Base-by-base conservation (phyloP, 2,329 filamentous ascomycete genomes). In the Trichoderma sp. region DNA sequence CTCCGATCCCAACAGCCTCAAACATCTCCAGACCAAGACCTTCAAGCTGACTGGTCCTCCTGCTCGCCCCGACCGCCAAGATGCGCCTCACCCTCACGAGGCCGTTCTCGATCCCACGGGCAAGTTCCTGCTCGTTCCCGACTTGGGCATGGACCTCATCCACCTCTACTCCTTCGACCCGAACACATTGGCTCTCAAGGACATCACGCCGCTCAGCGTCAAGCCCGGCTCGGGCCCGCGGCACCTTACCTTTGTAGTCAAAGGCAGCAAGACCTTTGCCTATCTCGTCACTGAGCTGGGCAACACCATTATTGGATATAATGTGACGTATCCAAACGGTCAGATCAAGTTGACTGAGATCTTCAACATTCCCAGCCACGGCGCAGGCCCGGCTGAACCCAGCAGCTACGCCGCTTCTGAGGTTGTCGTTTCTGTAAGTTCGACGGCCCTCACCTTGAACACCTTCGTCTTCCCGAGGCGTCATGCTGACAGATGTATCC, bases 71-170 rank as follows among this genome's bases (percentile, higher is more conserved):
- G 72, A 75, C 5, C 83, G 84, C 59, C 86, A 90, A 74, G 79
- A 84, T 48, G 78, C 81, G 7, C 78, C 88, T 3, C 86, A 89
- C 72, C 87, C 88, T 19, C 88, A 91, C 74, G 78, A 89, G 72
- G 82, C 84, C n/a, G 73, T 89, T 59, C 72, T 88, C 41, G 89
- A 91, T 72, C 89, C 88, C 7, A 88, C 85, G 2, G 84, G 83
- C 6, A 71, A 79, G n/a, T 91, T 84, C 74, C 70, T 90, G 30
- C 71, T 90, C 9, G 82, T 87, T 9, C 88, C 88, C 1, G 89
- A 91, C 69, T 80, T 93, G 5, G 86, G 89, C 47, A 81, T 83
- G 64, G 89, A 91, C 70, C 71, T 85, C 7, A 74, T 91, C 55
- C 86, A 84, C 68, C 76, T 78, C 64, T 91, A 85, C 73, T 72